Evolutionary conservation across 768 basidiomycete genomes (phyloP), one percentile per base, ranked within the genome.

Genomic region (Boletus pseudo-olivaceus): DNA sequence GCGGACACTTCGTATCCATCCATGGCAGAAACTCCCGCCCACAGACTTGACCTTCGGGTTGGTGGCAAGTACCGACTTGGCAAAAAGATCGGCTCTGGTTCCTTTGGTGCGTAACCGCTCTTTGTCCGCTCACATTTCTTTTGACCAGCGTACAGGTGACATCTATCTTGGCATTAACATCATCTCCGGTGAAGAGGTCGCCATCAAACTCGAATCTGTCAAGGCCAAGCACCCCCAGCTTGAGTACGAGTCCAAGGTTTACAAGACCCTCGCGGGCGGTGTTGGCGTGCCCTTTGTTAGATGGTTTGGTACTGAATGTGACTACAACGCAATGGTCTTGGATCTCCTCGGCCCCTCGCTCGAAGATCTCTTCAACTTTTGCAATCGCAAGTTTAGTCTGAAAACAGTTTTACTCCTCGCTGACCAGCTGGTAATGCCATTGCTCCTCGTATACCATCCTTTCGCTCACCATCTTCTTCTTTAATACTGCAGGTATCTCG

Each of bases 221-320:
- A 99, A 99, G 75, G 97, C 97, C 62, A 99, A 99, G 74, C 97
- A 99, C 64, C 97, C 97, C n/a, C 97, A 99, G 75, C 88, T 99
- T 66, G 97, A 99, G 73, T 99, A 99, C 69, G 96, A 99, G 75
- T 88, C 87, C 61, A 90, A 90, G 73, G 90, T 91, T 45, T 89
- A 88, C 77, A 98, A 98, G 85, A 93, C 93, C n/a, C 84, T 99
- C 47, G 96, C 97, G 19, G 97, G 97, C 53, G 97, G 97, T 61
- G 97, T 99, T 53, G 97, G 97, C 49, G 94, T 99, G 11, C 97
- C 97, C 8, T 99, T 99, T 62, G 97, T 99, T 53, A 78, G 97
- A 65, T 99, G 90, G 89, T 91, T 88, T 62, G 89, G 89, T 23
- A 91, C 88, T 40, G 89, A 99, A 74, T 99, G 97, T 73, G 96